A percentile compares a stretch with the other conserved stretches of the same genome.
phyloP scores from a whole-genome alignment of 2,329 filamentous ascomycete genomes.

The Aspergillus viridinutans region DNA sequence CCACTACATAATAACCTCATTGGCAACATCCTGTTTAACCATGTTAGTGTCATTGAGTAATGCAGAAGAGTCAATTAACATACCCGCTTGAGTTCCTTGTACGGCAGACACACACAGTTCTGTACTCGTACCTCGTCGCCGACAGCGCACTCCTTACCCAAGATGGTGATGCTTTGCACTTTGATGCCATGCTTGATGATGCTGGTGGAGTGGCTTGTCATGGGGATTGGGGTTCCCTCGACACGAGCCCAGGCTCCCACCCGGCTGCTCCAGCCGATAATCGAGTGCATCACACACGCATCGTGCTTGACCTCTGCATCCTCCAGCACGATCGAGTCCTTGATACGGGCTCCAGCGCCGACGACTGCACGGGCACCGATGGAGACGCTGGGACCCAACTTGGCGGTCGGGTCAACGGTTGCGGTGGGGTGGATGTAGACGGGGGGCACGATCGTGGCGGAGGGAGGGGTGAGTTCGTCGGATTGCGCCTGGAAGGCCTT shows the following conservation, averaged over 20 bases:
- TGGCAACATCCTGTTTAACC: slow-evolving; percentile 34
- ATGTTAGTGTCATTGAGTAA: slow-evolving; percentile 3
- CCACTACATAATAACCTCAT: slow-evolving; percentile 80
- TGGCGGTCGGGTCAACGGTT: slow-evolving; percentile 86
- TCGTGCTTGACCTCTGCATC: slow-evolving; percentile 96
- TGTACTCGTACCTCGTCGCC: slow-evolving; percentile 93
- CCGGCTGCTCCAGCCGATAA: slow-evolving; percentile 94
- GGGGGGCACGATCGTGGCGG: slow-evolving; percentile 81
- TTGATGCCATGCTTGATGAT: slow-evolving; percentile 98
- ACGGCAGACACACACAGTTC: slow-evolving; percentile 95
- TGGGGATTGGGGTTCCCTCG: slow-evolving; percentile 86
- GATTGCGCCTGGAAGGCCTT: slow-evolving; percentile 83
- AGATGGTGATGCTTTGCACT: slow-evolving; percentile 95
- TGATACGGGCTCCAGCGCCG: slow-evolving; percentile 83
- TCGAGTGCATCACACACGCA: slow-evolving; percentile 89
- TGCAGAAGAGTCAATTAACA: slow-evolving; percentile 34
- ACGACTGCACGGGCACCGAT: slow-evolving; percentile 84
- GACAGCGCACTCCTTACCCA: slow-evolving; percentile 93
- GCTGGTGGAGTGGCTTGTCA: slow-evolving; percentile 84
- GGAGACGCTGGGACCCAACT: slow-evolving; percentile 94
- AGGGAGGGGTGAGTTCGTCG: slow-evolving; percentile 75
- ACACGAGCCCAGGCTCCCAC: slow-evolving; percentile 98
- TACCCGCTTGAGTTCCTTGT: slow-evolving; percentile 96
- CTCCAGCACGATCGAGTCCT: slow-evolving; percentile 93
- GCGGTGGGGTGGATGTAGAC: slow-evolving; percentile 95